Evolutionary conservation across 2,329 filamentous ascomycete genomes (phyloP).

Genomic region (Colletotrichum sp.): DNA sequence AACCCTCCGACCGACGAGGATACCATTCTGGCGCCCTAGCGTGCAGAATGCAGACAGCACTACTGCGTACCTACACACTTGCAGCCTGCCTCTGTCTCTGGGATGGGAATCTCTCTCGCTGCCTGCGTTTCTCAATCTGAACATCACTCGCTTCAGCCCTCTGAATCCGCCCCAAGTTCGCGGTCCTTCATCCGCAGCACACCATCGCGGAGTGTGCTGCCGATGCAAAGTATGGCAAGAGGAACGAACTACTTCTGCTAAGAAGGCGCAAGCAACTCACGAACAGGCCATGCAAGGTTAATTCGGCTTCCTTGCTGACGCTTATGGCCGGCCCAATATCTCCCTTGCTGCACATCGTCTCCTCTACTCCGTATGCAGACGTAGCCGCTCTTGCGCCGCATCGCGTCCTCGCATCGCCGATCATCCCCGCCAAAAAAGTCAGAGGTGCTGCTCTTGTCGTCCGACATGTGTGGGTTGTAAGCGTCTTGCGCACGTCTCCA

Average conservation of each 20-base stretch:
- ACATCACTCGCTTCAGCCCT: constrained; percentile 16
- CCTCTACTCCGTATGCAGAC: neutral
- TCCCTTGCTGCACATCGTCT: neutral
- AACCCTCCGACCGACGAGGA: constrained; percentile 10
- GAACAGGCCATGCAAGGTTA: constrained; percentile 9
- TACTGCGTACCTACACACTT: neutral
- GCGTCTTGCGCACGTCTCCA: neutral
- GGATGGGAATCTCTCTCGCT: neutral
- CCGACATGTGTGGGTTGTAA: neutral
- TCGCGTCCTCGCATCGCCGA: neutral
- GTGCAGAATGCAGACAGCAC: neutral
- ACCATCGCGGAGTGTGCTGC: neutral
- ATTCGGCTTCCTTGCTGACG: neutral
- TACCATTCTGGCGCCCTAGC: neutral
- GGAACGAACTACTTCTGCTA: neutral
- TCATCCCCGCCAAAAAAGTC: neutral
- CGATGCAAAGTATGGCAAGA: neutral
- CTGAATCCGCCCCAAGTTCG: constrained; percentile 2
- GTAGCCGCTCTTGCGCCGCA: neutral
- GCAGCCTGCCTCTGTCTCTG: neutral
- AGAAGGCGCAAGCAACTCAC: neutral
- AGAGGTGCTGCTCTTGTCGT: neutral
- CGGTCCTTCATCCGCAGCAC: neutral
- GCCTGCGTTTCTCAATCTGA: constrained; percentile 9
- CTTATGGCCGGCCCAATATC: neutral